Evolutionary conservation across 1,284 basidiomycete genomes (phyloP).

Genomic region (Cryptococcus sp.): DNA sequence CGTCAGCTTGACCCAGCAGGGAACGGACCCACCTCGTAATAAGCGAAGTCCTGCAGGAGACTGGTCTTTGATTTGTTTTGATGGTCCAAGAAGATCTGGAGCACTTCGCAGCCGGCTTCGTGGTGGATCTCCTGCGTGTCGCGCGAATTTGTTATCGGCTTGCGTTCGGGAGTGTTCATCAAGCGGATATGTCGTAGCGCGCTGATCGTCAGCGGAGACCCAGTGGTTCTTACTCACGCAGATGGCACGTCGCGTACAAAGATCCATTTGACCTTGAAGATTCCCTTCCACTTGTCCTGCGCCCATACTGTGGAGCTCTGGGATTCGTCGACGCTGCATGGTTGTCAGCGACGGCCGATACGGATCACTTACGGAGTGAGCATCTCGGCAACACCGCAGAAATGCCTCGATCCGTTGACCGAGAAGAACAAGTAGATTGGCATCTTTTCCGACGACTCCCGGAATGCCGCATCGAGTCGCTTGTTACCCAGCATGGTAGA

Average conservation of each 20-base stretch:
- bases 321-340: conserved; percentile 54
- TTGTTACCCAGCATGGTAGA: conserved; percentile 95
- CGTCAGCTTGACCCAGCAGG: not conserved
- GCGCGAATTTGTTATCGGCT: conserved; percentile 87
- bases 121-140: conserved; percentile 78
- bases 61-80: conserved; percentile 76
- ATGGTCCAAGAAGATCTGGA: conserved; percentile 88
- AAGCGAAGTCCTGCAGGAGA: conserved; percentile 88
- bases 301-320: conserved; percentile 79
- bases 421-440: conserved; percentile 96
- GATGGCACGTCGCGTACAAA: conserved; percentile 94
- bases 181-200: conserved; percentile 46
- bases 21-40: conserved; percentile 71
- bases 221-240: conserved; percentile 63
- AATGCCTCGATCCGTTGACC: conserved; percentile 93
- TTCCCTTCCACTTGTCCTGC: conserved; percentile 97
- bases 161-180: conserved; percentile 93
- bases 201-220: conserved; percentile 4
- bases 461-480: conserved; percentile 90
- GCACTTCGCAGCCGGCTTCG: conserved; percentile 91
- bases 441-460: conserved; percentile 77
- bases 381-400: conserved; percentile 97
- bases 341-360: conserved; percentile 3
- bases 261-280: conserved; percentile 93
- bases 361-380: conserved; percentile 65